Evolutionary conservation across 2,329 filamentous ascomycete species (phyloP), one percentile per base, ranked within the genome.

Genomic region (Sporothrix humicola): DNA sequence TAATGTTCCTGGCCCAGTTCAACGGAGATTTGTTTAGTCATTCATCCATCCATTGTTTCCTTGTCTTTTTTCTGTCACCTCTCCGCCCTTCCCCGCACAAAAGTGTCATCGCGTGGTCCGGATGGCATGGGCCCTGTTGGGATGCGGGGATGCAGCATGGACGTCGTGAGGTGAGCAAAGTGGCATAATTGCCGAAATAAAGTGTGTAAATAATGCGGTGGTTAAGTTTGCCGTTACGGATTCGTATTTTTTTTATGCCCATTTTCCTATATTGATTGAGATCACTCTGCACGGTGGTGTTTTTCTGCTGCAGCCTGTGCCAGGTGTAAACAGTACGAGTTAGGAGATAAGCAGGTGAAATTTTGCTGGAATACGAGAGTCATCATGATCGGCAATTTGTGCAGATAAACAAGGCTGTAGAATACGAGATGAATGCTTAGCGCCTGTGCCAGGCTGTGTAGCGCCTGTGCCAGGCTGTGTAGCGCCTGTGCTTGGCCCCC

Each of bases 61-160:
- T 15, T 15, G 4, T 31, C 26, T 15, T 31, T 5, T 31, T 58
- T 31, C 54, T 20, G 52, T 17, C 52, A 3, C 5, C 7, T 20
- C 59, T 6, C 31, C 59, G 20, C 37, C 12, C 8, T 65, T 65
- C 59, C 37, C 59, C 37, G 59, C 59, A 65, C 59, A n/a, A n/a
- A 42, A 10, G 56, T 59, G 56, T 13, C 56, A 37, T 37, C 56
- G 56, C 12, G 26, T 17, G 56, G 23, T 31, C 56, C 56, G 31
- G 12, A 13, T 59, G 10, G 31, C 56, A 59, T 59, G 23, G 56
- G 23, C 23, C 56, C 56, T 13, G 23, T 12, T 59, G 23, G 23
- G 12, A 59, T 59, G 56, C 26, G 56, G 26, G 56, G 56, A 37
- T 59, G 56, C 56, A 13, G 56, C 26, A 26, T 17, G 26, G 13